phyloP scores from a whole-genome alignment of 306 rosid genomes.

The Corylus heterophylla region DNA sequence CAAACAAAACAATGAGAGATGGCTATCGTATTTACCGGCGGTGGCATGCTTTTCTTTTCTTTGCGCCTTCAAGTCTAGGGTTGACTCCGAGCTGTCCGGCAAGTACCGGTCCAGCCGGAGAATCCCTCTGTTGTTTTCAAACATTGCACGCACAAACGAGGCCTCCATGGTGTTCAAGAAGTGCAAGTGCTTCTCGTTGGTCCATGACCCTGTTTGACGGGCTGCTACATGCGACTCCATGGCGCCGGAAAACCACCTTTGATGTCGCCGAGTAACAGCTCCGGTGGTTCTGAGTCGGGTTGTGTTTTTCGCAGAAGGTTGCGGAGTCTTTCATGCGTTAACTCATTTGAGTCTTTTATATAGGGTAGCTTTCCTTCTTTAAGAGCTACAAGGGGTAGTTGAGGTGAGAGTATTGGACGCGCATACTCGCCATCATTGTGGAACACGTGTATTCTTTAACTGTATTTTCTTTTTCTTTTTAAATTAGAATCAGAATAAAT shows the following conservation, averaged over 20 bases:
- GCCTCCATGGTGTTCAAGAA: constrained; percentile 76
- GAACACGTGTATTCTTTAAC: not conserved
- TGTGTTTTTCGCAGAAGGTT: not conserved
- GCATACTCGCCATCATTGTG: not conserved
- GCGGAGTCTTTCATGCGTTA: not conserved
- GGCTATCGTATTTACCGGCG: constrained; percentile 39
- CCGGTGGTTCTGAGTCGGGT: not conserved
- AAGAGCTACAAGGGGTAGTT: not conserved
- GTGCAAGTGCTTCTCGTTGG: constrained; percentile 71
- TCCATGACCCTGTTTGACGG: constrained; percentile 51
- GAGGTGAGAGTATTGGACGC: not conserved
- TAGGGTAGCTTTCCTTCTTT: not conserved
- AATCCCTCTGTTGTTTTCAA: constrained; percentile 22
- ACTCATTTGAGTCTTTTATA: constrained; percentile 1
- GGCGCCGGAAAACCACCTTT: not conserved
- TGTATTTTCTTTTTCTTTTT: not conserved
- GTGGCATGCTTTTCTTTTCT: constrained; percentile 25
- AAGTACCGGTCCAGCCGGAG: constrained; percentile 58
- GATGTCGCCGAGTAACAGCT: not conserved
- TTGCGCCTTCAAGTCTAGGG: constrained; percentile 50
- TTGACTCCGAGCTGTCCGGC: constrained; percentile 71
- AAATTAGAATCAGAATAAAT: too few species aligned
- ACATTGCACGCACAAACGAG: constrained; percentile 77
- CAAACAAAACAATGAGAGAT: not conserved
- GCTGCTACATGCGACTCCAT: constrained; percentile 20